Base-by-base conservation (phyloP, 2,329 filamentous ascomycete genomes). In the Pseudomassariella vexata region DNA sequence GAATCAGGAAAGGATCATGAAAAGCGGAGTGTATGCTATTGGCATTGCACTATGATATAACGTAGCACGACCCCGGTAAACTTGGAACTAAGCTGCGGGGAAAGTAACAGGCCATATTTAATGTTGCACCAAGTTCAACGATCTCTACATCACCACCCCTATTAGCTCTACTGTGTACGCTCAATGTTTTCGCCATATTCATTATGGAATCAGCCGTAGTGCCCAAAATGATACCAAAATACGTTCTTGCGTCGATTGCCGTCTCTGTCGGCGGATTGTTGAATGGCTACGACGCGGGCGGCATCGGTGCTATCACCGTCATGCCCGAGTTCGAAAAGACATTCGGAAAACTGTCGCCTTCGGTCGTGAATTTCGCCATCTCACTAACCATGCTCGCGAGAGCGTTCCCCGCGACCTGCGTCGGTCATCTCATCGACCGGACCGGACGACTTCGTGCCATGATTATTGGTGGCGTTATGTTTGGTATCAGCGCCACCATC, bases 371-470 rank as follows among this genome's bases (percentile, higher is more conserved):
- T 0, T 58, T 79, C 11, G 67, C 72, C 2, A 73, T 82, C 4
- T 79, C 76, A 1, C 63, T 65, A 3, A 73, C 81, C 34, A 55
- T 80, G 29, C 60, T 81, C 19, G 69, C 75, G 0, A 76, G 72
- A 5, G 67, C 67, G 0, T 47, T 77, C 9, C 69, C 74, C 2
- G 75, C 75, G 1, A 57, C 79, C 21, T 70, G 79, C 35, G 73
- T 71, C 0, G 67, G 77, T 0, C 62, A 70, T 38, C 58, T 79
- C 3, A 68, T 62, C 5, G 69, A 68, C 43, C 58, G 49, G 40
- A 61, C 70, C 5, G 76, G 76, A 0, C 60, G 74, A 9, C 55
- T 68, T 0, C 56, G 55, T 11, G 37, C 42, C 30, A 60, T 63
- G 1, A 68, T 75, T 16, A 57, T 60, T 11, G 61, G 72, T 3